Conservation (phyloP, 768 basidiomycete genomes). For the Leccinum disarticulatum region DNA sequence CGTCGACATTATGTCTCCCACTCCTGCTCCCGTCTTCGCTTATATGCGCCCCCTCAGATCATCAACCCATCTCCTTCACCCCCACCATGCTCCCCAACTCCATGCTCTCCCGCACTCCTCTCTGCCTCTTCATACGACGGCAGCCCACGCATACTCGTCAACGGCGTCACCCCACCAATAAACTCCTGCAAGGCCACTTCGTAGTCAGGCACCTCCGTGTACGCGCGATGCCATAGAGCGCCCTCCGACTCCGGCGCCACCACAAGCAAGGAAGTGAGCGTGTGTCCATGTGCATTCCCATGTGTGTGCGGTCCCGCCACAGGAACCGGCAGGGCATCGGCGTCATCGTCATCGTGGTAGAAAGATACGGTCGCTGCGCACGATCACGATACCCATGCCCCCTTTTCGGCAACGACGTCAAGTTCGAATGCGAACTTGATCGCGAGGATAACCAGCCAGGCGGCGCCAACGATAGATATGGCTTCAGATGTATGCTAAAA, state of each 20-base stretch:
- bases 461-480: constrained; percentile 47
- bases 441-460: constrained; percentile 42
- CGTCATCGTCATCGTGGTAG: not conserved
- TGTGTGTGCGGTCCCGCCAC: not conserved
- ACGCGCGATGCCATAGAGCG: constrained; percentile 56
- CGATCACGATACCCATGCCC: not conserved
- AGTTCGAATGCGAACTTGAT: constrained; percentile 35
- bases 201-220: constrained; percentile 85
- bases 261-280: constrained; percentile 5
- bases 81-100: no score
- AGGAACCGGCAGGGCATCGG: not conserved
- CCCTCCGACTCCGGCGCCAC: constrained; percentile 27
- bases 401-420: constrained; percentile 13
- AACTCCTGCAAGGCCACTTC: constrained; percentile 82
- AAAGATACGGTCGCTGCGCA: not conserved
- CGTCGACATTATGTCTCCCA: not conserved
- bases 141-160: constrained; percentile 70
- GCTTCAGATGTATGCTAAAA: constrained; percentile 63
- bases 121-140: constrained; percentile 84
- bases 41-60: constrained; percentile 1
- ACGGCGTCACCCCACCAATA: constrained; percentile 86
- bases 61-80: constrained; percentile 12
- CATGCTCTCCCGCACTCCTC: constrained; percentile 2
- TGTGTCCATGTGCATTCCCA: not conserved
- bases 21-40: not conserved